Evolutionary conservation across 2,329 filamentous ascomycete genomes (phyloP).

Genomic region (Incumbomyces lentus): DNA sequence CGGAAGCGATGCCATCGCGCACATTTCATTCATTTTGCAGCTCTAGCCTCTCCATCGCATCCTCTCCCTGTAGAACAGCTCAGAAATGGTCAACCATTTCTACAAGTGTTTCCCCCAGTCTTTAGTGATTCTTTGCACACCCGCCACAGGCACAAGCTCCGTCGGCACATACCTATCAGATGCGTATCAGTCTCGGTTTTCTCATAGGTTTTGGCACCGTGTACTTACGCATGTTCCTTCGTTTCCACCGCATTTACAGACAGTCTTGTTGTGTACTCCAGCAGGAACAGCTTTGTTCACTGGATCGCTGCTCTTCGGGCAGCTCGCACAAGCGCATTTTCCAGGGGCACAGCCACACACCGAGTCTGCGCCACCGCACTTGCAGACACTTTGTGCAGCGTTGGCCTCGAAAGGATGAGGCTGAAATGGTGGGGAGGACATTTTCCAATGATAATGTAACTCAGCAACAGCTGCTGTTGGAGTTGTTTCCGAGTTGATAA

Average conservation of each 20-base stretch:
- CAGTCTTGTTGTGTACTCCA: constrained; percentile 29
- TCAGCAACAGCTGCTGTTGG: background rate
- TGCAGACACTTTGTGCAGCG: constrained; percentile 31
- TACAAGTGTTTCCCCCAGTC: too few species aligned
- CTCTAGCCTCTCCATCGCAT: too few species aligned
- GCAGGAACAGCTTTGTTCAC: constrained; percentile 23
- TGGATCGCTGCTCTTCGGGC: constrained; percentile 16
- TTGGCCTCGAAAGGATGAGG: background rate
- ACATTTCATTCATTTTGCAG: too few species aligned
- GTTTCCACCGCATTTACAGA: constrained; percentile 30
- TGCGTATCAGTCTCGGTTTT: background rate
- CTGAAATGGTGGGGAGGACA: background rate
- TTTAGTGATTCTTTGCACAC: constrained; percentile 5
- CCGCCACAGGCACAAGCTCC: constrained; percentile 1
- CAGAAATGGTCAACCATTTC: too few species aligned
- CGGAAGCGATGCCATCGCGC: too few species aligned
- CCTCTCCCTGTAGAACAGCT: too few species aligned
- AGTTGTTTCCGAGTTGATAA: background rate
- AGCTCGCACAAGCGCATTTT: constrained; percentile 17
- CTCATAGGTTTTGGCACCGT: background rate
- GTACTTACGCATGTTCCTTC: constrained; percentile 22
- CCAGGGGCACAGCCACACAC: constrained; percentile 30
- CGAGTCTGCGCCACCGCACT: constrained; percentile 29
- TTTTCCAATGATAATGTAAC: background rate
- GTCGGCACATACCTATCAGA: background rate